These are phyloP conservation scores for Thermothelomyces thermophilus DNA, from an alignment of 2,329 filamentous ascomycete species.

Conservation along the genomic window DNA sequence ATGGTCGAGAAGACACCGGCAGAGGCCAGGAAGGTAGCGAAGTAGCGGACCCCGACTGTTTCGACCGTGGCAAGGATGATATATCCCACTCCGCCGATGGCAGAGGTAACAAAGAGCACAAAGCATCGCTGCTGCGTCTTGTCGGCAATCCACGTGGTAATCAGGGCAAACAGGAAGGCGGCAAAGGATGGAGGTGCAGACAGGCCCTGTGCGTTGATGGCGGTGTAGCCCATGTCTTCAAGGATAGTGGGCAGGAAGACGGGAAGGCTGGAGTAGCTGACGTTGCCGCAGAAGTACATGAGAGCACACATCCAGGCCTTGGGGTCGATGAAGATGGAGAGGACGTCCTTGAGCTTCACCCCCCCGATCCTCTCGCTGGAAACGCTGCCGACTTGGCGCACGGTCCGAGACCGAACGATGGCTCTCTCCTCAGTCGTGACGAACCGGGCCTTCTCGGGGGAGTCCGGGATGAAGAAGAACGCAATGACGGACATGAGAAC, in stretches of 20 bases:
- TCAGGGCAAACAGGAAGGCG: conserved; percentile 56
- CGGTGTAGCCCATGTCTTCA: conserved; percentile 58
- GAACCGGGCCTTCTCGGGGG: conserved; percentile 21
- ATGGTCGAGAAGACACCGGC: conserved; percentile 56
- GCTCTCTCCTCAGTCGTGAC: conserved; percentile 42
- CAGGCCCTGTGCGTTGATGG: conserved; percentile 62
- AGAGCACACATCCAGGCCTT: conserved; percentile 45
- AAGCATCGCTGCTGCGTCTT: conserved; percentile 56
- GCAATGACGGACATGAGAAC: conserved; percentile 47
- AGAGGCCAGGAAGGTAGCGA: conserved; percentile 41
- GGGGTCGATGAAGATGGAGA: conserved; percentile 39
- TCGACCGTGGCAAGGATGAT: conserved; percentile 54
- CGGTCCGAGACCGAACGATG: conserved; percentile 47
- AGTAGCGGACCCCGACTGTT: conserved; percentile 38
- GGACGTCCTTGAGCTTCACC: conserved; percentile 40
- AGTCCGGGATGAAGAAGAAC: conserved; percentile 48
- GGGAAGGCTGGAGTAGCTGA: conserved; percentile 59
- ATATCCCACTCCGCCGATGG: conserved; percentile 56
- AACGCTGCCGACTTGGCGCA: conserved; percentile 46
- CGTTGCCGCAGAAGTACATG: conserved; percentile 56
- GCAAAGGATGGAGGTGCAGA: conserved; percentile 66
- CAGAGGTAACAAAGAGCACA: conserved; percentile 50
- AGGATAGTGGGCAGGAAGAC: conserved; percentile 60
- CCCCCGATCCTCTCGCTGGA: conserved; percentile 41
- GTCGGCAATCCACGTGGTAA: conserved; percentile 59